Percentiles rank a stretch among this genome's conserved stretches.
These are phyloP conservation scores for Psidium friedrichsthalianum DNA, from an alignment of 345 rosid genomes.

Conservation along the genomic window DNA sequence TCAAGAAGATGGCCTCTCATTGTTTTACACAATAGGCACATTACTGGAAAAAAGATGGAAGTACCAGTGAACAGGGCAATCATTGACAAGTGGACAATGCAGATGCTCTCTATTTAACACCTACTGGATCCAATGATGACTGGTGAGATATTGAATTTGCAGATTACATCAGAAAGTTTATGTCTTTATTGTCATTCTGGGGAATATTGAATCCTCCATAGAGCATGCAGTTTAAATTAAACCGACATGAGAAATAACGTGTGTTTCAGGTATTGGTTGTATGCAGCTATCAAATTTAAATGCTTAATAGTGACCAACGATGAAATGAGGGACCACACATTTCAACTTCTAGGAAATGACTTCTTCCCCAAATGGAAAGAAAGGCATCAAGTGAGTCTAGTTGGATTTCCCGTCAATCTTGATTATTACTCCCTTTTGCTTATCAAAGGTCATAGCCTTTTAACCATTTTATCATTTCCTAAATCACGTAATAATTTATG, in stretches of 20 bases:
- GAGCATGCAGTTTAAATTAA: constrained; percentile 2
- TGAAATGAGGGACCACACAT: constrained; percentile 77
- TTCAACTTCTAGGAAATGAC: constrained; percentile 64
- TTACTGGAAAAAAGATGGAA: constrained; percentile 33
- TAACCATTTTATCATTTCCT: not conserved
- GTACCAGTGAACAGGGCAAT: constrained; percentile 25
- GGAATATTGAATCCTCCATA: not conserved
- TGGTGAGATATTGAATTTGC: constrained; percentile 31
- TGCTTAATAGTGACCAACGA: constrained; percentile 60
- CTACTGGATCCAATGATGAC: constrained; percentile 71
- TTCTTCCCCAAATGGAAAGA: constrained; percentile 75
- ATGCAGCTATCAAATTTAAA: constrained; percentile 65
- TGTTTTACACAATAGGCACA: constrained; percentile 49
- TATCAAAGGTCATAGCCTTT: not conserved
- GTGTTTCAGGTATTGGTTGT: constrained; percentile 70
- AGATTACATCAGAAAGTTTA: not conserved
- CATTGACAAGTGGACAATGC: constrained; percentile 53
- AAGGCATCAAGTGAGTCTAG: constrained; percentile 49
- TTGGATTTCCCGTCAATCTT: not conserved
- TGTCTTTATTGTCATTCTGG: not conserved
- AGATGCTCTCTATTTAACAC: constrained; percentile 53
- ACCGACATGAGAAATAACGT: constrained; percentile 10
- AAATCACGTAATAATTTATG: not conserved
- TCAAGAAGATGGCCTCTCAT: constrained; percentile 59
- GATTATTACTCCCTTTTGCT: not conserved